Evolutionary conservation across 1,139 yeast species (phyloP).

Genomic region (Blastobotrys raffinosifermentans): DNA sequence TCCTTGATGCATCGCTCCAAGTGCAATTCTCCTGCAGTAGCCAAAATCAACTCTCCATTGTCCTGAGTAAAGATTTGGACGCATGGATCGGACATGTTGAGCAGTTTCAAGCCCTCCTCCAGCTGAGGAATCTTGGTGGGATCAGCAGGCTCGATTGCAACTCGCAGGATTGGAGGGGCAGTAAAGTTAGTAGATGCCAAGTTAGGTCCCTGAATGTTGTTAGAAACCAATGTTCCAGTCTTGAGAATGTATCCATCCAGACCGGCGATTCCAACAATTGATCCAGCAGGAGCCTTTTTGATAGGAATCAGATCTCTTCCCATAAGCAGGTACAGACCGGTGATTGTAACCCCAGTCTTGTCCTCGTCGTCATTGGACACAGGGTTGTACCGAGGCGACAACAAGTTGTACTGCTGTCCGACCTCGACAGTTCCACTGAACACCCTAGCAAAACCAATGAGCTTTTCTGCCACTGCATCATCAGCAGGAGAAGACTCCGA

Average conservation of each 20-base stretch:
- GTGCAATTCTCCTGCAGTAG: conserved; percentile 95
- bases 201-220: conserved; percentile 50
- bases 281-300: conserved; percentile 86
- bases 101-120: conserved; percentile 68
- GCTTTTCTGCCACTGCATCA: conserved; percentile 29
- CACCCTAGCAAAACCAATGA: conserved; percentile 84
- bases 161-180: conserved; percentile 83
- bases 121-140: conserved; percentile 73
- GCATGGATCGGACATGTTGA: conserved; percentile 89
- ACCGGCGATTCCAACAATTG: conserved; percentile 92
- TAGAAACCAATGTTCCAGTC: conserved; percentile 69
- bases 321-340: conserved; percentile 78
- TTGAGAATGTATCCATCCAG: conserved; percentile 76
- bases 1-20: conserved; percentile 87
- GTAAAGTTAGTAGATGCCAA: conserved; percentile 57
- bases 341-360: conserved; percentile 44
- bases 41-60: conserved; percentile 83
- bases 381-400: conserved; percentile 88
- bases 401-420: conserved; percentile 68
- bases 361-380: conserved; percentile 54
- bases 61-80: conserved; percentile 81
- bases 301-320: conserved; percentile 82
- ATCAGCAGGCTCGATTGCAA: conserved; percentile 88
- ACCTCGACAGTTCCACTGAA: conserved; percentile 74
- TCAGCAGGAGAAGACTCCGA: conserved; percentile 6